phyloP scores from a whole-genome alignment of 2,329 filamentous ascomycete species.

The Calonectria leucothoes region DNA sequence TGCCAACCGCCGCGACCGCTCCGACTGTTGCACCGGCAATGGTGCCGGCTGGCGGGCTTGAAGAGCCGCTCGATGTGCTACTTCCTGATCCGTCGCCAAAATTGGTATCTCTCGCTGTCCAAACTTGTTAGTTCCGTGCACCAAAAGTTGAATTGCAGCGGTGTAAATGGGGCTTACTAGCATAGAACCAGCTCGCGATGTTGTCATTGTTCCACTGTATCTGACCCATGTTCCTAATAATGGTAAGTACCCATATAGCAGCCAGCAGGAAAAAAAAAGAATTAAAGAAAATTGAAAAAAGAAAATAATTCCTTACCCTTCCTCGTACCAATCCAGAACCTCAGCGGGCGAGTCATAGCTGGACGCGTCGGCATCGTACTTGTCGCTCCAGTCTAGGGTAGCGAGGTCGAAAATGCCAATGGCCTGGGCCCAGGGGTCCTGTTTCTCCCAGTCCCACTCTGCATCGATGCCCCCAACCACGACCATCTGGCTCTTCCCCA shows the following conservation, averaged over 20 bases:
- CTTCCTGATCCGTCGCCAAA: not conserved
- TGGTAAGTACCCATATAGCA: not conserved
- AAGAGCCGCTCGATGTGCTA: not conserved
- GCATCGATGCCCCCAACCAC: not conserved
- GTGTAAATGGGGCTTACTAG: not conserved
- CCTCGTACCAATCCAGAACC: not conserved
- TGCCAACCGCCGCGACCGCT: not conserved
- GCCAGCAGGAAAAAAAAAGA: not conserved
- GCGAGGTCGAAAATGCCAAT: slow-evolving; percentile 12
- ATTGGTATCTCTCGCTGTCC: not conserved
- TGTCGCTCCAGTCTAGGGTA: slow-evolving; percentile 6
- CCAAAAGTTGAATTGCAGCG: not conserved
- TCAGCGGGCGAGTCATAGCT: not conserved
- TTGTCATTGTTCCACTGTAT: not conserved
- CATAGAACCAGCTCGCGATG: not conserved
- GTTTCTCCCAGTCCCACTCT: slow-evolving; percentile 7
- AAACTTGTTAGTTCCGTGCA: not conserved
- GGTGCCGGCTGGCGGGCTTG: not conserved
- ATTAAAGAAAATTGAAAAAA: too few species aligned
- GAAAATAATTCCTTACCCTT: slow-evolving; percentile 1
- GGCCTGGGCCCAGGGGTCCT: slow-evolving; percentile 9
- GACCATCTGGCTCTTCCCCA: slow-evolving; percentile 12
- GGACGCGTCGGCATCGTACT: not conserved
- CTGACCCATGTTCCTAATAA: not conserved
- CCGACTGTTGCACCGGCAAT: slow-evolving; percentile 8